Evolutionary conservation across 2,329 filamentous ascomycete genomes (phyloP).

Genomic region (Canariomyces notabilis): DNA sequence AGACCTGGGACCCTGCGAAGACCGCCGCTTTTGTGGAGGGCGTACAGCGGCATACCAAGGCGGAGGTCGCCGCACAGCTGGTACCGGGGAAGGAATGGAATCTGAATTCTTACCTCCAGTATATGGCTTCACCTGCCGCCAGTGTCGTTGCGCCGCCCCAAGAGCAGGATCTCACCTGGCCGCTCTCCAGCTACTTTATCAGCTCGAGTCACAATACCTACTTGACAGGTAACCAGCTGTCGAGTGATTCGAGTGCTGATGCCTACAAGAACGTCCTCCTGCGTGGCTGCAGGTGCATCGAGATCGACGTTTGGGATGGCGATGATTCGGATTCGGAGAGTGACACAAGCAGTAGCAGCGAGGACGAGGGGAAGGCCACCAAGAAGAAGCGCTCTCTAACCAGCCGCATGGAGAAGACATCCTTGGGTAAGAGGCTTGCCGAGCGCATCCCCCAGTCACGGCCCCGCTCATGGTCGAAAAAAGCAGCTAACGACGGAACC

Average conservation of each 20-base stretch:
- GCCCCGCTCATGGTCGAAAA: conserved; percentile 9
- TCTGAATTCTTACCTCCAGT: conserved; percentile 46
- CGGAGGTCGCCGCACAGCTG: conserved; percentile 23
- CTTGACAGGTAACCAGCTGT: conserved; percentile 81
- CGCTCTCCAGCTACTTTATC: conserved; percentile 86
- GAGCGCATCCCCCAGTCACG: conserved; percentile 26
- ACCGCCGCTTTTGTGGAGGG: conserved; percentile 42
- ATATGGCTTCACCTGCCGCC: conserved; percentile 50
- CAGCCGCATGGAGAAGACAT: conserved; percentile 45
- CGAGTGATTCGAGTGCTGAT: conserved; percentile 78
- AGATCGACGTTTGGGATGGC: conserved; percentile 95
- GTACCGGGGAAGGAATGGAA: conserved; percentile 35
- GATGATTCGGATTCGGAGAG: conserved; percentile 60
- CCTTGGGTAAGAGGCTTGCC: conserved; percentile 40
- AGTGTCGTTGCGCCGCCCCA: conserved; percentile 38
- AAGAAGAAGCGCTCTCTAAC: conserved; percentile 50
- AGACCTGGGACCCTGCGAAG: conserved; percentile 42
- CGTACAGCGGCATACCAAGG: conserved; percentile 40
- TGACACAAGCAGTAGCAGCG: conserved; percentile 38
- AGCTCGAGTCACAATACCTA: conserved; percentile 96
- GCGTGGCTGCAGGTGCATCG: conserved; percentile 82
- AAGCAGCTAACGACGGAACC: conserved; percentile 4
- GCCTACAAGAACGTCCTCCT: conserved; percentile 81
- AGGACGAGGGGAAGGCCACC: conserved; percentile 50
- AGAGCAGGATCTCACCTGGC: conserved; percentile 59